A percentile compares a stretch with the other conserved stretches of the same genome.
Conservation (phyloP, 139 green algal genomes). For the Eudorina sp. region DNA sequence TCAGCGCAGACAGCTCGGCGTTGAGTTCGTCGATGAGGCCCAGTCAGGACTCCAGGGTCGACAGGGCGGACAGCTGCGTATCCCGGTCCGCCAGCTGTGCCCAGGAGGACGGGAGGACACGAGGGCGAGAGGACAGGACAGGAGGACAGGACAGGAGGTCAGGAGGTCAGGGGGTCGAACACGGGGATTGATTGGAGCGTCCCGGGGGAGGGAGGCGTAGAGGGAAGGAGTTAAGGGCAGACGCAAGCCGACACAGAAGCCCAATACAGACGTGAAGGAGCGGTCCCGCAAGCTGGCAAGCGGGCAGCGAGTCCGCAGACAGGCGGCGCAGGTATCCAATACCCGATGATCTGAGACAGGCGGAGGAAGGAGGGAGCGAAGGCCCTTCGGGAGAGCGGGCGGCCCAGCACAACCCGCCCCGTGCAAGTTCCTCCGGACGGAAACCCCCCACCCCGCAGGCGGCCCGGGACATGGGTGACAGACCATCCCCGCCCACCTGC, state of each 20-base stretch:
- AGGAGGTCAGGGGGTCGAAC: not conserved
- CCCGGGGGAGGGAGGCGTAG: too few relatives aligned
- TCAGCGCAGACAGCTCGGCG: conserved; percentile 18
- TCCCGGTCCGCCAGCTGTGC: not conserved
- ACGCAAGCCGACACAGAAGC: not conserved
- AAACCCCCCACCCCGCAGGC: not conserved
- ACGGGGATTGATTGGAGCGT: too few relatives aligned
- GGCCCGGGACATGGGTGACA: not conserved
- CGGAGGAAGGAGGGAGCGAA: not conserved
- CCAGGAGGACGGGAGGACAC: not conserved
- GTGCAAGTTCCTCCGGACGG: not conserved
- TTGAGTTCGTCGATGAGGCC: conserved; percentile 41
- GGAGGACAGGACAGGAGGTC: not conserved
- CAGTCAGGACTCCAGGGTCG: not conserved
- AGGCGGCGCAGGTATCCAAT: too few relatives aligned
- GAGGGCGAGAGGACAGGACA: not conserved
- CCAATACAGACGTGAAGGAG: not conserved
- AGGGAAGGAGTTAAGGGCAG: not conserved
- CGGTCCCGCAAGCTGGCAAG: too few relatives aligned
- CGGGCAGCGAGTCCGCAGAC: too few relatives aligned
- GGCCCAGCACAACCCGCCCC: not conserved
- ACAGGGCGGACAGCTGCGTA: not conserved
- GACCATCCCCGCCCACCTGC: too few relatives aligned
- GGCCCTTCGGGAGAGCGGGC: too few relatives aligned
- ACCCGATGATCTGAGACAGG: not conserved